Evolutionary conservation across 768 basidiomycete genomes (phyloP).

Genomic region (Leccinum barrowsii): DNA sequence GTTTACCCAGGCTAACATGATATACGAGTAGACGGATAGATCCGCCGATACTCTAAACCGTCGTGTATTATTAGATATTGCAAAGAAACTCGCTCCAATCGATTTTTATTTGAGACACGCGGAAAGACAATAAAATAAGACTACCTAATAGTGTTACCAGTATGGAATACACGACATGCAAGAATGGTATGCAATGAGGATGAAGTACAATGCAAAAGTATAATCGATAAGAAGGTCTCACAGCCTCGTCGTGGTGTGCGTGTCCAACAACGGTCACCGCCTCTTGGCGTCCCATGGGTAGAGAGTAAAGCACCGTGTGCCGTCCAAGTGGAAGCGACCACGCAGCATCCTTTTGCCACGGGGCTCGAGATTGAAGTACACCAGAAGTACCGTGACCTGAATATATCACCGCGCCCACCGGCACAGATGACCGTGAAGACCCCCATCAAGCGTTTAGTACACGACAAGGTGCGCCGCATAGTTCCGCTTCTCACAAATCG

Average conservation of each 20-base stretch:
- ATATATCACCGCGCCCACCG: too few species aligned
- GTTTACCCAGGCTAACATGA: constrained; percentile 56
- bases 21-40: constrained; percentile 63
- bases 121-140: neutral
- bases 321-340: neutral
- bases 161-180: constrained; percentile 6
- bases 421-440: too few species aligned
- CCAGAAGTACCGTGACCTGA: too few species aligned
- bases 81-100: neutral
- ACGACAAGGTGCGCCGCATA: too few species aligned
- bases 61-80: constrained; percentile 20
- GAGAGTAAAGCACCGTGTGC: neutral
- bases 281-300: constrained; percentile 30
- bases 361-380: neutral
- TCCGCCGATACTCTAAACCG: neutral
- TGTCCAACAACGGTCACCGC: constrained; percentile 5
- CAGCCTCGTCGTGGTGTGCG: constrained; percentile 4
- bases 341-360: neutral
- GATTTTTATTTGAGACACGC: neutral
- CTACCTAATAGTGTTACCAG: neutral
- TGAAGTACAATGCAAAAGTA: constrained; percentile 24
- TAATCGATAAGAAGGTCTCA: constrained; percentile 1
- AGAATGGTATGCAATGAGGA: constrained; percentile 19
- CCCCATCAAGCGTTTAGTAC: too few species aligned
- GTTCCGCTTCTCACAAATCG: too few species aligned